Evolutionary conservation across 192 early-diverging fungal genomes (phyloP), one percentile per base, ranked within the genome.

Genomic region (Kickxella alabastrina): DNA sequence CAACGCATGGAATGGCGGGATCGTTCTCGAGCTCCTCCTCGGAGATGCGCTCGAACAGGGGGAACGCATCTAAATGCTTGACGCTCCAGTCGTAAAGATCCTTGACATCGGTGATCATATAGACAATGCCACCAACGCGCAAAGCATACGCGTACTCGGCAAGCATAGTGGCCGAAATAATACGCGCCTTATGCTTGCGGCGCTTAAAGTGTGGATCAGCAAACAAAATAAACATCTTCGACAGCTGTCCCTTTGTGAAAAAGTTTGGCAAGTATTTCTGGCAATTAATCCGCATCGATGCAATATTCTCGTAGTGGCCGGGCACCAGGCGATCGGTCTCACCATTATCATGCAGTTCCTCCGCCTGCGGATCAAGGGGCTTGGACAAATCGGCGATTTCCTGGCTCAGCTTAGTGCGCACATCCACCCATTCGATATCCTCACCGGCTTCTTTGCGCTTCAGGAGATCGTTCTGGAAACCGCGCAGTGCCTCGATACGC

Each of bases 181-280:
- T 98, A 27, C 97, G 81, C 0, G 93, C 92, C 79, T 97, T 97
- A 79, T 97, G 93, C 71, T 98, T 99, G 59, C 90, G 85, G 53
- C 90, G 93, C 67, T 99, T 99, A 71, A 99, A 99, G 61, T 99
- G 95, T 24, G 97, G 97, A 68, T 99, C 97, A 36, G 97, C 94
- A 62, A 98, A 99, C 52, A 99, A 79, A 65, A 99, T 91, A 58
- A 99, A 99, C 46, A 98, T 78, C 70, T 99, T 99, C 32, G 86
- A 85, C 22, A 99, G 83, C 83, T 96, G 93, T 22, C 82, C 89
- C 79, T 95, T 93, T 59, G 84, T 79, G 62, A 99, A 99, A 78
- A 98, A 97, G 82, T 97, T 98, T 43, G 93, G 92, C 67, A 91
- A 62, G 62, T 93, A 99, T 71, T 98, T 98, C 90, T 95, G 94